Base-by-base conservation (phyloP, 768 basidiomycete species). In the Leucocoprinus leucothites region DNA sequence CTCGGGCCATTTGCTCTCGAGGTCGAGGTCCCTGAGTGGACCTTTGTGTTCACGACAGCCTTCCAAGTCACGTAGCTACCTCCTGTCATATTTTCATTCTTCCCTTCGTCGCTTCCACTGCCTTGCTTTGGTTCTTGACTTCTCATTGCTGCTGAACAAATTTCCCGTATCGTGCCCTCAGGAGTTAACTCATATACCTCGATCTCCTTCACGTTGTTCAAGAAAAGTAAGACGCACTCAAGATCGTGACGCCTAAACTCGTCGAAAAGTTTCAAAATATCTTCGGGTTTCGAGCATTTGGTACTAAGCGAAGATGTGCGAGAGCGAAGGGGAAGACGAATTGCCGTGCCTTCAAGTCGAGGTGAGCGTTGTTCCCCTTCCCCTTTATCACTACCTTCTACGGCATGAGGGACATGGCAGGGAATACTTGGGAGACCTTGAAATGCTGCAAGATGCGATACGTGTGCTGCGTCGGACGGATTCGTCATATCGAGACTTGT, bases 281-380 rank as follows among this genome's bases (percentile, higher is more conserved):
- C 68, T 1, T 62, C 51, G 1, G 65, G 28, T 0, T 48, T 36
- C 3, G 76, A 65, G 2, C 66, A 56, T 42, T 73, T 67, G 8
- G 55, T 57, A 43, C 71, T 77, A 50, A 77, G 67, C 2, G 56
- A 59, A 57, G 71, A 74, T 1, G 63, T 46, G 9, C 22, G 49
- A 0, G 57, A 58, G 9, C 80, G 71, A 13, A 82, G 63, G 0
- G 80, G 79, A 24, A 80, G 74, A 2, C 80, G 71, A 40, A 81
- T 73, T 38, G 76, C 60, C 1, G 80, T 73, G 0, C 78, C 77
- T 3, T 56, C 41, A 56, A 76, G 70, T 9, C 53, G 48, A 25
- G 45, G 35, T 19, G 19, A 18, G 40, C 43, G 22, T 42, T 26
- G 14, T 13, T 47, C n/a, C 16, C 1, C 16, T 9, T 31, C 26